Evolutionary conservation across 257 asterid genomes (phyloP).

Genomic region (Buddleja alternifolia): DNA sequence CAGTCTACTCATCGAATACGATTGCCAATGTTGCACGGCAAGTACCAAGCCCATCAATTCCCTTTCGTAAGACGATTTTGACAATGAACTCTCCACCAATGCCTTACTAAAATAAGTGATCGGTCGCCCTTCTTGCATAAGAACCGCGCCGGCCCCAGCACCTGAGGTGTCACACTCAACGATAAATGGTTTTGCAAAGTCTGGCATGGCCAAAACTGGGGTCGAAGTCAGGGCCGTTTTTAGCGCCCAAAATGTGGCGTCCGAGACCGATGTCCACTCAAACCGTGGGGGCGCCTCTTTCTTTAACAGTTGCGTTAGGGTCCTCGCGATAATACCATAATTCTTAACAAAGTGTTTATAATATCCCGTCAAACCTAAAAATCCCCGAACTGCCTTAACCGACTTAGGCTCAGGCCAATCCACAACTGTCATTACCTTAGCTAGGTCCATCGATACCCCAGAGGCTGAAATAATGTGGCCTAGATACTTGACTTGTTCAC

Average conservation of each 20-base stretch:
- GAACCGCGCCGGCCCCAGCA: background rate
- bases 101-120: background rate
- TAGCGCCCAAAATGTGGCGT: background rate
- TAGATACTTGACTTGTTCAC: background rate
- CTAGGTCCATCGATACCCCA: background rate
- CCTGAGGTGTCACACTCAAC: slow-evolving; percentile 13
- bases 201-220: background rate
- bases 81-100: background rate
- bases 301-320: background rate
- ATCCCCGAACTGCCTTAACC: background rate
- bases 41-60: background rate
- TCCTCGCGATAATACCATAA: background rate
- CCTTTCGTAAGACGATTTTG: background rate
- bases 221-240: background rate
- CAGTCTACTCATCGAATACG: background rate
- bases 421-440: background rate
- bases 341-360: background rate
- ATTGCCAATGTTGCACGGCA: slow-evolving; percentile 1
- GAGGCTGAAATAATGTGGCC: too few species aligned
- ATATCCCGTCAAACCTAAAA: slow-evolving; percentile 4
- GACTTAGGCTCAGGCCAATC: background rate
- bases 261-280: background rate
- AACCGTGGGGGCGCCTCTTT: too few species aligned
- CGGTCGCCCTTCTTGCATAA: background rate
- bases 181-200: too few species aligned